Evolutionary conservation across 2,329 filamentous ascomycete species (phyloP).

Genomic region (Pseudocercospora fijiensis): DNA sequence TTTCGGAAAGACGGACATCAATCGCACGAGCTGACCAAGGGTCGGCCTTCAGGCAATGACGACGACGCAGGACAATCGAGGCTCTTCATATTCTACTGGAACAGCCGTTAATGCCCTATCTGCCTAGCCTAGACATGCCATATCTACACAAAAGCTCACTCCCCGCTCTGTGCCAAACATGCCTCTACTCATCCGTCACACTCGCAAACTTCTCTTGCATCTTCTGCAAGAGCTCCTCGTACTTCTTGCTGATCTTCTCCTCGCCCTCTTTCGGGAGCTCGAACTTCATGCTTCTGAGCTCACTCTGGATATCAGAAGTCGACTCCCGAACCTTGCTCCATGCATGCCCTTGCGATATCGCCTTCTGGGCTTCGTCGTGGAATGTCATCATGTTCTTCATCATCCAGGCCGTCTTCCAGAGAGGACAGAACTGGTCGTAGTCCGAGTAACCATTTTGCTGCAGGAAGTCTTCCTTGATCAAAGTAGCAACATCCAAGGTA

Average conservation of each 20-base stretch:
- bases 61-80: too few relatives aligned
- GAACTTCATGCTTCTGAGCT: conserved; percentile 93
- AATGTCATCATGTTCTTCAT: conserved; percentile 99
- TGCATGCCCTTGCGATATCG: conserved; percentile 81
- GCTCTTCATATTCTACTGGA: background rate
- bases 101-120: conserved; percentile 14
- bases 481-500: conserved; percentile 82
- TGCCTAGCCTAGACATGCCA: conserved; percentile 9
- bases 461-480: conserved; percentile 97
- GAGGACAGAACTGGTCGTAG: conserved; percentile 97
- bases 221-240: conserved; percentile 83
- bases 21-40: too few relatives aligned
- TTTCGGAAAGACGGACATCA: background rate
- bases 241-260: conserved; percentile 82
- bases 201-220: conserved; percentile 98
- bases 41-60: too few relatives aligned
- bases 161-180: background rate
- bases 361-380: conserved; percentile 97
- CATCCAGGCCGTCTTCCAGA: conserved; percentile 99
- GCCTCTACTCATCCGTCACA: conserved; percentile 81
- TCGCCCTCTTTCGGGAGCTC: conserved; percentile 85
- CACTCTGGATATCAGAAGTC: conserved; percentile 79
- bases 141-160: conserved; percentile 7
- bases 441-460: conserved; percentile 99
- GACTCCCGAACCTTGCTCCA: conserved; percentile 93